Evolutionary conservation across 1,139 yeast species (phyloP).

Genomic region (Debaryomyces nepalensis): DNA sequence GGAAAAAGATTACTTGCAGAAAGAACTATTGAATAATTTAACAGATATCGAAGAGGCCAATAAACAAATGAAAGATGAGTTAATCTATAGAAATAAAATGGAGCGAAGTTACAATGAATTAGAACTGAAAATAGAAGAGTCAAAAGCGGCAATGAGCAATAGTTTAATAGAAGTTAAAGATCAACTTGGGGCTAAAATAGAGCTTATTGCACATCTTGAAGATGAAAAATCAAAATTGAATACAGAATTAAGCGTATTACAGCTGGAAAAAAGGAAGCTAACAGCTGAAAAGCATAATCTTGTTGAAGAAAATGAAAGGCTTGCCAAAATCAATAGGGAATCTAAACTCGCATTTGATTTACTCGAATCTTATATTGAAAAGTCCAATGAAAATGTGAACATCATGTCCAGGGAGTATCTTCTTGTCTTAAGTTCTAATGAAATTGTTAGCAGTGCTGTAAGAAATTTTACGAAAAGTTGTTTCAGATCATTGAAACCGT

Average conservation of each 20-base stretch:
- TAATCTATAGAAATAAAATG: constrained; percentile 9
- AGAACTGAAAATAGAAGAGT: neutral
- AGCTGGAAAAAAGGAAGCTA: neutral
- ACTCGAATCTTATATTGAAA: constrained; percentile 7
- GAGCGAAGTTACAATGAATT: constrained; percentile 3
- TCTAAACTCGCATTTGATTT: constrained; percentile 2
- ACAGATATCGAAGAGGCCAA: constrained; percentile 12
- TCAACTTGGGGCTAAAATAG: constrained; percentile 1
- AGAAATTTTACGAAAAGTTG: constrained; percentile 10
- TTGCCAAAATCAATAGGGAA: neutral
- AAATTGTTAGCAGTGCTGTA: constrained; percentile 6
- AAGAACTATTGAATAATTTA: constrained; percentile 4
- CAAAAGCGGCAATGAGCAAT: neutral
- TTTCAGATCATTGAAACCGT: constrained; percentile 20
- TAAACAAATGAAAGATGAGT: constrained; percentile 11
- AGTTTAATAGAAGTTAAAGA: constrained; percentile 1
- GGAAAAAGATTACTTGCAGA: constrained; percentile 2
- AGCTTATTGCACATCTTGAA: neutral
- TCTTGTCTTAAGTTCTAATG: constrained; percentile 11
- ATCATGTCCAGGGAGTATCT: constrained; percentile 7
- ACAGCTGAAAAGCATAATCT: neutral
- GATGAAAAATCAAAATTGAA: neutral
- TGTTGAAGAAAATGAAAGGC: constrained; percentile 5
- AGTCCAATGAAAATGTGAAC: neutral
- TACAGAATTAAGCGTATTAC: neutral